These are phyloP conservation scores for Diaporthe citrichinensis DNA, from an alignment of 2,329 filamentous ascomycete species.

Conservation along the genomic window DNA sequence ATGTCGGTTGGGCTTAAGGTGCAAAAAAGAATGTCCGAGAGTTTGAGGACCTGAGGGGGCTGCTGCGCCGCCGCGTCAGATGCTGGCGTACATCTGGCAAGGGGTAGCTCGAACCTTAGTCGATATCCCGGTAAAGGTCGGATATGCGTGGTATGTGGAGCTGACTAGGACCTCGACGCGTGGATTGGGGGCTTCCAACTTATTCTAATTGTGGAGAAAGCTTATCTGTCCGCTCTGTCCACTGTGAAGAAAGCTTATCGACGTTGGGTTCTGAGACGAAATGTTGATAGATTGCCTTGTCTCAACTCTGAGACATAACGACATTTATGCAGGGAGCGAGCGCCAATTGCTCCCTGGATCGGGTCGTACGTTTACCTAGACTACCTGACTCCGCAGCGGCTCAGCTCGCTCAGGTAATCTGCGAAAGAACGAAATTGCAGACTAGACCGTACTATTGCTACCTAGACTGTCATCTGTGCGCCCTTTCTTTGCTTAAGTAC, in stretches of 20 bases:
- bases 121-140: neutral
- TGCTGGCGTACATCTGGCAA: slow-evolving; percentile 3
- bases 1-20: neutral
- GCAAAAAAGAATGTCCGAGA: neutral
- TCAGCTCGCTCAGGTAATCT: neutral
- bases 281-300: slow-evolving; percentile 1
- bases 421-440: neutral
- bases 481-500: no score
- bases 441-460: neutral
- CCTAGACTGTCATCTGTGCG: neutral
- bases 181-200: neutral
- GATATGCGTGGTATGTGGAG: slow-evolving; percentile 3
- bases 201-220: slow-evolving; percentile 12
- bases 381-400: neutral
- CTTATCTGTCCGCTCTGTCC: neutral
- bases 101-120: neutral
- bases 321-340: neutral
- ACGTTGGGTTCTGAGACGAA: neutral
- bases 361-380: neutral
- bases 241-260: neutral
- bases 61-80: neutral
- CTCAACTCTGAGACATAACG: slow-evolving; percentile 11
- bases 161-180: neutral
- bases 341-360: neutral
- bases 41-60: neutral